Percentiles rank a stretch among this genome's conserved stretches.
Evolutionary conservation across 2,329 filamentous ascomycete species (phyloP).

Genomic region (Xenoacremonium recifei): DNA sequence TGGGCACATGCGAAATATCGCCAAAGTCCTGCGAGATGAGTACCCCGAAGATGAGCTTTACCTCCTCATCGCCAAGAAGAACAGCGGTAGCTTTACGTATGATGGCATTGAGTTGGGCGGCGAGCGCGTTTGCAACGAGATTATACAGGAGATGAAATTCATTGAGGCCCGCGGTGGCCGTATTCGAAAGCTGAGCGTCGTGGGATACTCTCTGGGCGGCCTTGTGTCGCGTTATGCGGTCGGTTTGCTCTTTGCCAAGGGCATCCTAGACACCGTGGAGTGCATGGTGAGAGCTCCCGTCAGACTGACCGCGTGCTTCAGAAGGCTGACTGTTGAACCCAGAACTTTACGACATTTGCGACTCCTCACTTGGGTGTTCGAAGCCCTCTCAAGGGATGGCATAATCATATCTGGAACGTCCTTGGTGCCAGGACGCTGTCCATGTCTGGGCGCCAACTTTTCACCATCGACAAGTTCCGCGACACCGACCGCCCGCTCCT

Average conservation of each 20-base stretch:
- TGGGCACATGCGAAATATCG: constrained; percentile 66
- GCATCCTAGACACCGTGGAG: constrained; percentile 74
- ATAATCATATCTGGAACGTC: constrained; percentile 75
- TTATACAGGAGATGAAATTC: constrained; percentile 59
- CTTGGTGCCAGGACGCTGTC: constrained; percentile 79
- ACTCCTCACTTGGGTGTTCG: constrained; percentile 79
- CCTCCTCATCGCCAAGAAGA: constrained; percentile 70
- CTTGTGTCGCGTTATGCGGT: constrained; percentile 84
- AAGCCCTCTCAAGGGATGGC: constrained; percentile 64
- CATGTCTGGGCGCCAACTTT: constrained; percentile 81
- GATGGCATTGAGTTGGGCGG: constrained; percentile 68
- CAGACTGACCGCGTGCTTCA: neutral
- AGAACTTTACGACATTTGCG: constrained; percentile 93
- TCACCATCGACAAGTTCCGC: constrained; percentile 81
- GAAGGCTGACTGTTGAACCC: constrained; percentile 11
- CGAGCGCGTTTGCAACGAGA: constrained; percentile 65
- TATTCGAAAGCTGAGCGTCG: constrained; percentile 79
- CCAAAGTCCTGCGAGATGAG: constrained; percentile 60
- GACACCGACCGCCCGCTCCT: constrained; percentile 79
- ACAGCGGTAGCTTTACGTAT: constrained; percentile 70
- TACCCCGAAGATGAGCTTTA: constrained; percentile 64
- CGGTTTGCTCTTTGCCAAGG: constrained; percentile 78
- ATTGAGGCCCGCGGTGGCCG: constrained; percentile 62
- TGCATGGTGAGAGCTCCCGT: constrained; percentile 60
- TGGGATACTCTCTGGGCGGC: constrained; percentile 88